phyloP scores from a whole-genome alignment of 768 basidiomycete species.

The Mrakia blollopis region DNA sequence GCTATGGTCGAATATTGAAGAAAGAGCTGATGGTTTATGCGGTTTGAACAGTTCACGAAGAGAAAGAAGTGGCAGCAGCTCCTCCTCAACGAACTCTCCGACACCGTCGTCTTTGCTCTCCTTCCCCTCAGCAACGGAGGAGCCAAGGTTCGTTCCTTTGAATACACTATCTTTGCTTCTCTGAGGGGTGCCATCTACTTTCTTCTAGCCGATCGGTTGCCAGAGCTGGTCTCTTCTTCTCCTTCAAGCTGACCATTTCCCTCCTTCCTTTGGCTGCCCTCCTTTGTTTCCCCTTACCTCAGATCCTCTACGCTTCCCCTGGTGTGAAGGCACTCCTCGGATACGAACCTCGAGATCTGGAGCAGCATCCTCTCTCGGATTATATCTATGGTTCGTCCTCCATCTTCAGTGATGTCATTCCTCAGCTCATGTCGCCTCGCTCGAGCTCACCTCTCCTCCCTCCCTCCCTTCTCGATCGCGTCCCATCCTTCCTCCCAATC shows the following conservation, averaged over 20 bases:
- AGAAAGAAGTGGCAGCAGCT: constrained; percentile 82
- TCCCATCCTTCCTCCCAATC: constrained; percentile 43
- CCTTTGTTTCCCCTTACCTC: not conserved
- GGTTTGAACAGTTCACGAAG: constrained; percentile 62
- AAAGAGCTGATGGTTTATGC: not conserved
- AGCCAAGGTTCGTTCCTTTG: constrained; percentile 50
- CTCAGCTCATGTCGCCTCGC: not conserved
- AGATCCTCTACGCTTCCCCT: constrained; percentile 57
- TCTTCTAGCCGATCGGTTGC: no score
- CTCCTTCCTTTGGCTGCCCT: not conserved
- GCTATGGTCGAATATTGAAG: not conserved
- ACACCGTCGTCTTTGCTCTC: constrained; percentile 60
- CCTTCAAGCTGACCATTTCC: not conserved
- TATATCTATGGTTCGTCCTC: constrained; percentile 56
- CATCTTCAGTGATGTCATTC: not conserved
- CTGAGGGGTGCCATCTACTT: constrained; percentile 42
- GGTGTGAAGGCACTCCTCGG: constrained; percentile 68
- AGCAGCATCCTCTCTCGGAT: constrained; percentile 62
- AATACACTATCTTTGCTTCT: constrained; percentile 37
- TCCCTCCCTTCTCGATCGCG: constrained; percentile 44
- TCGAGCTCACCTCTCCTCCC: no score
- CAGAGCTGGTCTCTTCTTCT: not conserved
- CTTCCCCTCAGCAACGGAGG: constrained; percentile 51
- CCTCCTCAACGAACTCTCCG: constrained; percentile 67
- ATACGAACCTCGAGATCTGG: constrained; percentile 67